Evolutionary conservation across 2,329 filamentous ascomycete species (phyloP), one percentile per base, ranked within the genome.

Genomic region (Dothistroma septosporum): DNA sequence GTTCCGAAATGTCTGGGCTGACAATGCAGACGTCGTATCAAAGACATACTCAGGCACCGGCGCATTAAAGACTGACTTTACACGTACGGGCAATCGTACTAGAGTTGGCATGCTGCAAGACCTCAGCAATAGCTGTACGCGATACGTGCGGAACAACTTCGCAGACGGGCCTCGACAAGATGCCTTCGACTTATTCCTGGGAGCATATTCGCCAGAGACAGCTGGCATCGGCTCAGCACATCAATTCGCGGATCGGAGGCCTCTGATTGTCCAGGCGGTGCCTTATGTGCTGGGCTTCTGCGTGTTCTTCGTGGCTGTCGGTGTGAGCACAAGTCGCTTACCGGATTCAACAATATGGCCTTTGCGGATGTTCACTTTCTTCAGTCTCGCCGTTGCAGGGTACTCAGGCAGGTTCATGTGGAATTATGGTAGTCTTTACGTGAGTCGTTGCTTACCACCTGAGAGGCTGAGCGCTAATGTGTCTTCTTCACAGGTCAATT

Each of bases 1-100:
- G 61, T 99, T 97, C 85, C 91, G 94, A 67, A 97, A 97, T 76
- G 82, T 97, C 16, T 99, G 94, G 94, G 94, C 94, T 32, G 94
- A 99, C 77, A 99, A 99, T 71, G 94, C 95, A 59, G 94, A 99
- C 74, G 89, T 95, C 24, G 92, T 99, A 35, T 96, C 92, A 19
- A 88, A 86, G 68, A 88, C 91, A 0, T 99, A 99, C 76, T 94
- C 94, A 0, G 94, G 94, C 58, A 99, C 95, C 0, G 95, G 94
- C 2, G 94, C 94, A 55, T 85, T 99, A 79, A 99, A 99, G 83
- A 99, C 94, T 0, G 95, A 99, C 74, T 91, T 97, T 70, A 99
- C 94, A 2, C 88, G 94, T n/a, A 91, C 91, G 1, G 95, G 93
- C 54, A 87, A 90, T 70, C 86, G 95, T 57, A 99, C 94, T 32